phyloP scores from a whole-genome alignment of 441 rosid species.

The Raphanus hybrid region DNA sequence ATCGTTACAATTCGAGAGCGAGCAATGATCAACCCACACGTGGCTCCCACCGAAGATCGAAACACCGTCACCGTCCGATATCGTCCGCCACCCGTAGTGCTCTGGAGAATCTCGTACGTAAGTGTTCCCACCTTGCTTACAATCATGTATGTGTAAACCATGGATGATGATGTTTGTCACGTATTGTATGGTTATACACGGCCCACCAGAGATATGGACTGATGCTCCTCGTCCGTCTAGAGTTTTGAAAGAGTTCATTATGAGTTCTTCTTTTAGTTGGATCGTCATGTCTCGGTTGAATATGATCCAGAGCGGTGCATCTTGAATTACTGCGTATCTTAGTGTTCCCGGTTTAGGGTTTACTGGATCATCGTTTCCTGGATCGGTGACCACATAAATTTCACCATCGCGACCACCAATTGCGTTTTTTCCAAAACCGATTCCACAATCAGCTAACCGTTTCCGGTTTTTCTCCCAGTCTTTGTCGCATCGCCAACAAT shows the following conservation, averaged over 20 bases:
- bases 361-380: conserved; percentile 66
- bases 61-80: conserved; percentile 92
- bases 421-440: conserved; percentile 92
- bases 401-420: conserved; percentile 83
- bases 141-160: conserved; percentile 85
- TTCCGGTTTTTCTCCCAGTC: conserved; percentile 87
- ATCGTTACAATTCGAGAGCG: conserved; percentile 77
- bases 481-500: conserved; percentile 95
- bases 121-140: conserved; percentile 90
- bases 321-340: conserved; percentile 82
- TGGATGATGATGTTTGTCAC: conserved; percentile 88
- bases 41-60: conserved; percentile 94
- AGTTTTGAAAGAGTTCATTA: conserved; percentile 93
- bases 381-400: conserved; percentile 81
- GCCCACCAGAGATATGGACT: conserved; percentile 89
- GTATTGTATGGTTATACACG: conserved; percentile 86
- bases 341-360: conserved; percentile 89
- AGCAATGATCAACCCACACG: conserved; percentile 91
- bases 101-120: conserved; percentile 73
- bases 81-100: conserved; percentile 82
- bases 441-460: conserved; percentile 82
- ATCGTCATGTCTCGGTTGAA: conserved; percentile 87
- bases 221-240: conserved; percentile 90
- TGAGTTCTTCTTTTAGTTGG: conserved; percentile 79
- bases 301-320: conserved; percentile 87